Evolutionary conservation across 139 green algal genomes (phyloP), one percentile per base, ranked within the genome.

Genomic region (Trebouxia sp.): DNA sequence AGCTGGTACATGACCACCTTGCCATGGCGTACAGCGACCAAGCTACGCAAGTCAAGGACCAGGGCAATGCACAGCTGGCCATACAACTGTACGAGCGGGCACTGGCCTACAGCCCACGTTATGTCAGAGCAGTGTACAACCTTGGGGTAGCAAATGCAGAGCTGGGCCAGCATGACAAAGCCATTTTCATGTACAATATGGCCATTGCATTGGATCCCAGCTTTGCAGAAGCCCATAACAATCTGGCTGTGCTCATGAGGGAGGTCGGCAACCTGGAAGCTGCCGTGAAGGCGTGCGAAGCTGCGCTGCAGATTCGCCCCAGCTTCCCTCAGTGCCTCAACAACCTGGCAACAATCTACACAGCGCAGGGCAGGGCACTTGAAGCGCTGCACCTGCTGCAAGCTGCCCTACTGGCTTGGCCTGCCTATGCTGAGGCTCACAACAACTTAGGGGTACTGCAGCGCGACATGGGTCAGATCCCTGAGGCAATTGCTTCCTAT

Each of bases 301-400:
- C 83, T 7, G 85, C 82, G 0, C 80, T 92, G 75, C 67, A 90
- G 32, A 62, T 75, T 6, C 84, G 88, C 6, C 87, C 87, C 45
- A 88, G 83, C 76, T 88, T 85, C 65, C 66, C 89, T 0, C 85
- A 91, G 82, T 85, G 83, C 17, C 84, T 96, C 47, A 99, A 98
- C 91, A 99, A 99, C 88, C 83, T 99, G 50, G 95, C 94, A 0
- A 93, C 99, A 26, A 80, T 99, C 12, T 94, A 94, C 88, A 98
- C 94, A 6, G 85, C 90, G 41, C 92, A 97, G 83, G 94, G 92
- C 11, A 78, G 83, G 20, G 89, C 90, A 10, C 72, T 89, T n/a
- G 89, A 96, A 42, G 95, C 93, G 17, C 88, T 97, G 45, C 83
- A 91, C 30, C 88, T 97, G 67, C 88, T 98, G 14, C 90, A 87